Conservation (phyloP, 352 stramenopile genomes). For the Aphanomyces stellatus region DNA sequence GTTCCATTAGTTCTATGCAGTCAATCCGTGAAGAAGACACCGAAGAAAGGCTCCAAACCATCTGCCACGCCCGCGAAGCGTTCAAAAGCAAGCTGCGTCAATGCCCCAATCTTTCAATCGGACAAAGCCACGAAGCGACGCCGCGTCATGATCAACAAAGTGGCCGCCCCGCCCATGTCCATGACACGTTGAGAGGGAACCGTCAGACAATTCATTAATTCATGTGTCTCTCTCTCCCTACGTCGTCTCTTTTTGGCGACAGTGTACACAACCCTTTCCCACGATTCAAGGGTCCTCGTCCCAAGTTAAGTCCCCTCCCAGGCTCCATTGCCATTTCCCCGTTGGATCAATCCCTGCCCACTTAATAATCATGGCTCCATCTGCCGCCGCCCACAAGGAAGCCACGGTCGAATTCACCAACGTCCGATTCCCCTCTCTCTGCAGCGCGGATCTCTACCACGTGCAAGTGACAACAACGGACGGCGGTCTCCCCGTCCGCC, state of each 20-base stretch:
- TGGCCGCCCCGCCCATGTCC: neutral
- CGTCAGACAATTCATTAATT: too few species aligned
- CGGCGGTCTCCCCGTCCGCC: neutral
- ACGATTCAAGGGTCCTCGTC: too few species aligned
- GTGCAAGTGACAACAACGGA: neutral
- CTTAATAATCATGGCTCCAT: too few species aligned
- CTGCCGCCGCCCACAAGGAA: too few species aligned
- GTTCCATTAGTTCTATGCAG: neutral
- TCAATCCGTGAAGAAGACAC: neutral
- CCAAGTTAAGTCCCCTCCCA: too few species aligned
- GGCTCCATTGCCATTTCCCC: too few species aligned
- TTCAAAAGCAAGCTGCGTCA: neutral
- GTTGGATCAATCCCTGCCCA: too few species aligned
- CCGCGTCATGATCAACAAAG: slow-evolving; percentile 6
- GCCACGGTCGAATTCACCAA: neutral
- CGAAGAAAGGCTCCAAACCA: neutral
- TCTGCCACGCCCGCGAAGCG: neutral
- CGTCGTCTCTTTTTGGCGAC: too few species aligned
- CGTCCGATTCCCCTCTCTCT: neutral
- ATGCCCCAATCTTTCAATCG: slow-evolving; percentile 13
- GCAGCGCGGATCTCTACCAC: neutral
- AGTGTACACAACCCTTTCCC: too few species aligned
- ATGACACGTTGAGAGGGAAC: too few species aligned
- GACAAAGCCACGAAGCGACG: slow-evolving; percentile 12
- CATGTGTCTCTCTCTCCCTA: too few species aligned